Evolutionary conservation across 2,329 filamentous ascomycete species (phyloP), one percentile per base, ranked within the genome.

Genomic region (Talaromyces islandicus): DNA sequence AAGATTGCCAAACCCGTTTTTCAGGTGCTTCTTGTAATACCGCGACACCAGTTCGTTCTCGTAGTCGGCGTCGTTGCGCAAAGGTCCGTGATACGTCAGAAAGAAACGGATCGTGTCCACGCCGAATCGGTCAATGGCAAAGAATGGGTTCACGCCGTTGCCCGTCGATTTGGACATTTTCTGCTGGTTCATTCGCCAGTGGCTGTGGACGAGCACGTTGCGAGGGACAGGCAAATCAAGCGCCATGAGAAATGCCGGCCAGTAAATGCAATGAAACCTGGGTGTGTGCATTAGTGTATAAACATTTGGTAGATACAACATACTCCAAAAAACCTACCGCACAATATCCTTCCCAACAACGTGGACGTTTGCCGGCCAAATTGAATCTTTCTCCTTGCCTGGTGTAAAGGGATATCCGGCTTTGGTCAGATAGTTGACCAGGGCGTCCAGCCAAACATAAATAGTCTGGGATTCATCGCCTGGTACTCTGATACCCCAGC

Each of bases 101-200:
- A 93, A 99, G 76, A 90, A 97, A 10, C 94, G 88, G 82, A 99
- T 86, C 0, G 87, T 83, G 72, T 99, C 95, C 4, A 92, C 80
- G 2, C 91, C 92, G 76, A 92, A 99, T 7, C 92, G 85, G 64
- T 96, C 88, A 54, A 97, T 83, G 12, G 94, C 94, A 66, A 91
- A 91, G 70, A 95, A 92, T 0, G 94, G 94, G 69, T 96, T 94
- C 50, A 99, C 93, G 1, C 96, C 93, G 71, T 97, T 97, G 63
- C 94, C 94, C 2, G 89, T 85, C 1, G 91, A 96, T 74, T 99
- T 99, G 63, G 92, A 93, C 92, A 99, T 99, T 75, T 99, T 99
- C 67, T 87, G 85, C 57, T 86, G 86, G 59, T 90, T 90, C 77
- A 99, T 87, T 14, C 92, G 96, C 94, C 95, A 99, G 73, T 99